phyloP scores from a whole-genome alignment of 2,329 filamentous ascomycete genomes.

The Sphaerulina musiva region DNA sequence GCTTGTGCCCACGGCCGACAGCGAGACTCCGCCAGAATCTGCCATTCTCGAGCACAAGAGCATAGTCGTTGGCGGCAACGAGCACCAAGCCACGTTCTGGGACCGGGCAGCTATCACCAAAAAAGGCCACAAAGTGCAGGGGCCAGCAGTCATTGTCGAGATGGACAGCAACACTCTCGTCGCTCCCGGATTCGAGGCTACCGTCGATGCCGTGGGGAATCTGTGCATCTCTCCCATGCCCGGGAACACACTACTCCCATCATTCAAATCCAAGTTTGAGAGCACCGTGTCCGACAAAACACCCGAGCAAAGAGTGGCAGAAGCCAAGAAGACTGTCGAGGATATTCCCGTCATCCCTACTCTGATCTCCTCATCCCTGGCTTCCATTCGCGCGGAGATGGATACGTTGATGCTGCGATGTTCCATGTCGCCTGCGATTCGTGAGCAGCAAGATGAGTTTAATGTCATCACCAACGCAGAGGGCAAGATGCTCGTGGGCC shows the following conservation, averaged over 20 bases:
- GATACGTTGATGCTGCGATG: conserved; percentile 28
- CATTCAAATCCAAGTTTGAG: conserved; percentile 24
- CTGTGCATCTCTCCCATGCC: conserved; percentile 26
- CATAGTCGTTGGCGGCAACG: conserved; percentile 23
- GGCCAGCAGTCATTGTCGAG: conserved; percentile 24
- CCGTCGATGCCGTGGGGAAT: conserved; percentile 24
- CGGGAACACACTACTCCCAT: conserved; percentile 22
- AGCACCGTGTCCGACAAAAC: conserved; percentile 20
- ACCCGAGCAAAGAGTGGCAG: conserved; percentile 18
- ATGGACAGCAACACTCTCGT: conserved; percentile 28
- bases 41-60: conserved; percentile 23
- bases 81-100: conserved; percentile 25
- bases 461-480: conserved; percentile 26
- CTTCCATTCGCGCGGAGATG: conserved; percentile 25
- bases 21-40: conserved; percentile 19
- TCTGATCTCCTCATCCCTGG: conserved; percentile 23
- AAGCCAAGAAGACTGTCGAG: conserved; percentile 23
- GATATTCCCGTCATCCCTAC: conserved; percentile 25
- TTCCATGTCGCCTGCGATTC: conserved; percentile 27
- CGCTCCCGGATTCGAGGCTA: conserved; percentile 22
- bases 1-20: conserved; percentile 17
- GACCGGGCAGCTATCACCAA: conserved; percentile 20
- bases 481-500: conserved; percentile 25
- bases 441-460: conserved; percentile 28
- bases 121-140: conserved; percentile 23